A percentile compares a stretch with the other conserved stretches of the same genome.
phyloP scores from a whole-genome alignment of 1,284 basidiomycete genomes.

The Ceratobasidium sp. region DNA sequence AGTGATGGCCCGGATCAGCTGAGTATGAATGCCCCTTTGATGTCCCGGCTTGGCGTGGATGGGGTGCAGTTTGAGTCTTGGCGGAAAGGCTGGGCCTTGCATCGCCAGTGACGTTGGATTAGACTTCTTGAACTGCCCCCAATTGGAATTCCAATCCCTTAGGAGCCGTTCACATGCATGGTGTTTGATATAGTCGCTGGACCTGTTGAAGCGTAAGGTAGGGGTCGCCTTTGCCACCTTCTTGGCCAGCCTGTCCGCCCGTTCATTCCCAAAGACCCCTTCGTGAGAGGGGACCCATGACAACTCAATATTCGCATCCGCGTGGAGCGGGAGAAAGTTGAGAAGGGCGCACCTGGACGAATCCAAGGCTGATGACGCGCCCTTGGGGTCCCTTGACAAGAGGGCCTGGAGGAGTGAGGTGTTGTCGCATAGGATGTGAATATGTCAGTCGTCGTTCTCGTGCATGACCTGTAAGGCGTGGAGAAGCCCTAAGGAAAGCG shows the following conservation, averaged over 20 bases:
- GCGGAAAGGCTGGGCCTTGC: background rate
- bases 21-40: background rate
- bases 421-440: too few species aligned
- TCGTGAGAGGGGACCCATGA: slow-evolving; percentile 38
- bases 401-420: too few species aligned
- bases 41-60: background rate
- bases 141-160: background rate
- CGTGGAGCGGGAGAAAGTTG: too few species aligned
- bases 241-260: slow-evolving; percentile 25
- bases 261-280: slow-evolving; percentile 38
- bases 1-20: background rate
- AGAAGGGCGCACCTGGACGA: too few species aligned
- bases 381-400: too few species aligned
- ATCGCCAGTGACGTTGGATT: background rate
- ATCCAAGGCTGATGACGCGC: too few species aligned
- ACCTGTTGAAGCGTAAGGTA: background rate
- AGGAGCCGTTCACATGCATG: background rate
- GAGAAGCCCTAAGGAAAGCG: too few species aligned
- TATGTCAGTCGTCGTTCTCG: too few species aligned
- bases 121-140: background rate
- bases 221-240: background rate
- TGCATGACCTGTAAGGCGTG: too few species aligned
- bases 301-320: background rate
- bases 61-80: background rate
- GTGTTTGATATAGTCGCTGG: background rate